Base-by-base conservation (phyloP, 2,329 filamentous ascomycete genomes). In the Colletotrichum tanaceti region DNA sequence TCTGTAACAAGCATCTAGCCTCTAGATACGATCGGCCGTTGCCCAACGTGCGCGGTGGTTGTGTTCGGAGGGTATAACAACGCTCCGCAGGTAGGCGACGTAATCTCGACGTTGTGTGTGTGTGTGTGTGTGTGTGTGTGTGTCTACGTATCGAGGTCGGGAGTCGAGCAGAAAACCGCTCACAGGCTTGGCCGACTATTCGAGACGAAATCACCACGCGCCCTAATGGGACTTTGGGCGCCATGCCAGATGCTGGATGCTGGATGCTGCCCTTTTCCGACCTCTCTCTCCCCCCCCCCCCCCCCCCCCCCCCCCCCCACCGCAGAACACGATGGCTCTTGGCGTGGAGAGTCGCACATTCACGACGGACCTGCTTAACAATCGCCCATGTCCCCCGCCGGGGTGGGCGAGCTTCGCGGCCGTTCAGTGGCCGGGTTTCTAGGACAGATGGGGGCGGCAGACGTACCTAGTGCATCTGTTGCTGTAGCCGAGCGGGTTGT, bases 361-460 rank as follows among this genome's bases (percentile, higher is more conserved):
- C 53, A 64, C 39, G 54, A 53, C 43, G 49, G 32, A 28, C 20
- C 35, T 66, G 64, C 39, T 65, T 64, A 65, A 46, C 64, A 59
- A 68, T 59, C 58, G 54, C 47, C 62, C 41, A 28, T 50, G 41
- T 58, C 41, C 28, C 32, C n/a, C n/a, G n/a, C n/a, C n/a, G n/a
- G n/a, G n/a, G n/a, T n/a, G 44, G 18, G 44, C 35, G 55, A 35
- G 38, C 39, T 6, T 28, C 14, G 55, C 59, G 46, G 24, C 55
- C 60, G 32, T 58, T 68, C 11, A 60, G 49, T 65, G 65, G 65
- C 61, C 41, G 49, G 35, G 18, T 32, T 38, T 46, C 54, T 58
- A 52, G 65, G 46, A 60, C 65, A 24, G 50, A 62, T 65, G 62
- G 65, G 65, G 28, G 28, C 28, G 28, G 43, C 55, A 55, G 62